phyloP scores from a whole-genome alignment of 257 asterid species.

The Solanum piurae region DNA sequence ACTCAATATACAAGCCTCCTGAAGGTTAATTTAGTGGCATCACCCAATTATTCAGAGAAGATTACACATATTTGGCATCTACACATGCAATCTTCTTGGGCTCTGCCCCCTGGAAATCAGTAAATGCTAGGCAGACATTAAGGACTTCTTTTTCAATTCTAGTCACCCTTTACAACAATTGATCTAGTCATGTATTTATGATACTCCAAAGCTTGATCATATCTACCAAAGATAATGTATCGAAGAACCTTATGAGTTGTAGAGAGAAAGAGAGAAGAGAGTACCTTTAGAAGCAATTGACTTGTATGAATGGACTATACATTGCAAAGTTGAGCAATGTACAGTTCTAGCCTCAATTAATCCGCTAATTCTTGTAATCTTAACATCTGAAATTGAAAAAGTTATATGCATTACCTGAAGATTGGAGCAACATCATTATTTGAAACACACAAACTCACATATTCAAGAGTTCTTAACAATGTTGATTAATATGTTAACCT shows the following conservation, averaged over 20 bases:
- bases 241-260: neutral
- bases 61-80: neutral
- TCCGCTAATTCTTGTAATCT: slow-evolving; percentile 45
- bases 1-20: neutral
- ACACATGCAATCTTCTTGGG: neutral
- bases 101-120: neutral
- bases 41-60: neutral
- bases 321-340: slow-evolving; percentile 44
- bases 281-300: slow-evolving; percentile 37
- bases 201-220: neutral
- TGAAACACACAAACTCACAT: neutral
- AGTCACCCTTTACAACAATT: neutral
- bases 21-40: neutral
- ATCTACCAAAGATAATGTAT: neutral
- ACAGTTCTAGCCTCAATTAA: slow-evolving; percentile 56
- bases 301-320: slow-evolving; percentile 37
- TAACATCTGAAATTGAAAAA: slow-evolving; percentile 34
- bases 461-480: neutral
- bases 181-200: neutral
- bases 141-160: neutral
- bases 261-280: neutral
- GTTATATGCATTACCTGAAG: neutral
- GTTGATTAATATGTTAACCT: neutral
- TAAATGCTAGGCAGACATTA: neutral
- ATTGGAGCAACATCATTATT: neutral